A percentile compares a stretch with the other conserved stretches of the same genome.
These are phyloP conservation scores for Cyclotella cryptica DNA, from an alignment of 108 stramenopile species.

Conservation along the genomic window DNA sequence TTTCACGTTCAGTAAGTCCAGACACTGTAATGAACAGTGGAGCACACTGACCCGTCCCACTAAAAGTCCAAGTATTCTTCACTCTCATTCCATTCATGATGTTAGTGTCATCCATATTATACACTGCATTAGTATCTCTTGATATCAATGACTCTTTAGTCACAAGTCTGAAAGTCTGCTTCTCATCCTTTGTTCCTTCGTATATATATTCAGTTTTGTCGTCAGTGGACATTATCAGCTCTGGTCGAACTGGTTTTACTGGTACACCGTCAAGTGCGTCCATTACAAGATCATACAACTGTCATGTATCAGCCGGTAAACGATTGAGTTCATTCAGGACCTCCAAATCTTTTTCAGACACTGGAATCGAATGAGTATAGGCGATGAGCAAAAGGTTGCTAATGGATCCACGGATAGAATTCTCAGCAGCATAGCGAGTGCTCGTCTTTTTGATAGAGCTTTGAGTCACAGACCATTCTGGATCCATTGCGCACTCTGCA, in stretches of 20 bases:
- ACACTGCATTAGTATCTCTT: not conserved
- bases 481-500: constrained; percentile 3
- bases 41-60: constrained; percentile 1
- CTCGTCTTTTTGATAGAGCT: constrained; percentile 17
- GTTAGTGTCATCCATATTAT: not conserved
- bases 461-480: not conserved
- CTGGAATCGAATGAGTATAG: constrained; percentile 9
- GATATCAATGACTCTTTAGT: not conserved
- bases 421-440: constrained; percentile 25
- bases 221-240: constrained; percentile 9
- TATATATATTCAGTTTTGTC: constrained; percentile 9
- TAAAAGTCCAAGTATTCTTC: constrained; percentile 15
- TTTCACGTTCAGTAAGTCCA: constrained; percentile 21
- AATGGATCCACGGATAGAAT: constrained; percentile 25
- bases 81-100: constrained; percentile 30
- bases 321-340: not conserved
- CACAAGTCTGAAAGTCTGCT: not conserved
- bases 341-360: not conserved
- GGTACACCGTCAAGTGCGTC: not conserved
- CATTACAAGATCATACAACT: not conserved
- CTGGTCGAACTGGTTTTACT: constrained; percentile 11
- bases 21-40: constrained; percentile 20
- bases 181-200: not conserved
- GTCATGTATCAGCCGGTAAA: not conserved
- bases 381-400: not conserved